Conservation (phyloP, 2,329 filamentous ascomycete genomes). For the Xylariales sp. region DNA sequence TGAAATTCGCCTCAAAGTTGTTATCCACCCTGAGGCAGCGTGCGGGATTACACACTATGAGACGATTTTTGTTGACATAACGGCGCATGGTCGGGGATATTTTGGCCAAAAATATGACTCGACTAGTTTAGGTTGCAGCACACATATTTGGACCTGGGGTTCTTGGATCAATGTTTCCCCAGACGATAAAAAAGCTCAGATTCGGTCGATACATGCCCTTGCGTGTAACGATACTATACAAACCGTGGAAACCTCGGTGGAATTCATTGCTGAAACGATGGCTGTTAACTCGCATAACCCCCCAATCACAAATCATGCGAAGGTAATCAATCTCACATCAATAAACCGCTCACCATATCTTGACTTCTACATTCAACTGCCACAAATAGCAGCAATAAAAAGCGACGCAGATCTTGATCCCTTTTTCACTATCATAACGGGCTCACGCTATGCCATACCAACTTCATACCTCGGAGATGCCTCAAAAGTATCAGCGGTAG, state of each 20-base stretch:
- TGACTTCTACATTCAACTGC: neutral
- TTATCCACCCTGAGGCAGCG: neutral
- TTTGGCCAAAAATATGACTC: neutral
- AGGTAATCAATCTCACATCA: neutral
- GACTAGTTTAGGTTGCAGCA: constrained; percentile 2
- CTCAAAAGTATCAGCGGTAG: constrained; percentile 7
- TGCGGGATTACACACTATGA: neutral
- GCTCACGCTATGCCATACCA: constrained; percentile 14
- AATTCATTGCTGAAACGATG: constrained; percentile 4
- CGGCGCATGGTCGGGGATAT: neutral
- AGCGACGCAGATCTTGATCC: neutral
- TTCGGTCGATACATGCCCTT: constrained; percentile 4
- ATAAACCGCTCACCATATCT: neutral
- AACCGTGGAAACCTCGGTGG: constrained; percentile 9
- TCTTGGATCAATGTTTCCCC: neutral
- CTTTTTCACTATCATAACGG: constrained; percentile 9
- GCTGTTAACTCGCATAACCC: neutral
- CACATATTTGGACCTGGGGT: constrained; percentile 10
- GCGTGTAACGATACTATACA: constrained; percentile 17
- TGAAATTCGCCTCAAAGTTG: neutral
- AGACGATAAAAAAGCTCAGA: neutral
- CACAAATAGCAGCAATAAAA: neutral
- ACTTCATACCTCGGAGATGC: constrained; percentile 5
- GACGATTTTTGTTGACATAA: too few species aligned
- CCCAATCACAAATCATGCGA: neutral